Evolutionary conservation across 2,329 filamentous ascomycete species (phyloP).

Genomic region (Microdochium trichocladiopsis): DNA sequence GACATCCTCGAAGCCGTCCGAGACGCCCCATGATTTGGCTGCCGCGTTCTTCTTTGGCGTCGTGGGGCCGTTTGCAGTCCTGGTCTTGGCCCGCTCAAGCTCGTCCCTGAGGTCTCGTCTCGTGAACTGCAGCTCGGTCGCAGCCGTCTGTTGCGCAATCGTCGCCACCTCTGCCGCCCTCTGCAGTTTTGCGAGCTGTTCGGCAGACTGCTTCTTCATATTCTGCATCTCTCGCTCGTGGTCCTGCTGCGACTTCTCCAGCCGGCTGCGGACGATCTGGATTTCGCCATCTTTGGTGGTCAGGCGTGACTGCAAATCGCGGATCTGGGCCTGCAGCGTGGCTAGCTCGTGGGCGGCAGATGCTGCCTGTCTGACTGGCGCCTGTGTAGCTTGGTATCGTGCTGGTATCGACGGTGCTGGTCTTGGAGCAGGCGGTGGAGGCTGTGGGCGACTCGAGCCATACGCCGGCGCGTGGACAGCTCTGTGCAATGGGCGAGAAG

Average conservation of each 20-base stretch:
- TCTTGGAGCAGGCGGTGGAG: slow-evolving; percentile 10
- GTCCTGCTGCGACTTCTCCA: slow-evolving; percentile 52
- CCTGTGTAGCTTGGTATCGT: slow-evolving; percentile 26
- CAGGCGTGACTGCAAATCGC: slow-evolving; percentile 47
- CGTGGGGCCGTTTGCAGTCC: slow-evolving; percentile 27
- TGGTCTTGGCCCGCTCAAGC: slow-evolving; percentile 35
- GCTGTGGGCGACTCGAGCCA: slow-evolving; percentile 12
- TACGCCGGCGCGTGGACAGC: slow-evolving; percentile 6
- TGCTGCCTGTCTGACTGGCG: slow-evolving; percentile 9
- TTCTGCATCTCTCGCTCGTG: slow-evolving; percentile 56
- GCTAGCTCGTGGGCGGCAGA: slow-evolving; percentile 29
- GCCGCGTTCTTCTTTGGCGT: slow-evolving; percentile 56
- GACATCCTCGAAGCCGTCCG: slow-evolving; percentile 72
- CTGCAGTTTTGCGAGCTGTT: slow-evolving; percentile 57
- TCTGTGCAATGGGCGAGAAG: slow-evolving; percentile 9
- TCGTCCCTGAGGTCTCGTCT: slow-evolving; percentile 64
- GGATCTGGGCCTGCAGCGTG: slow-evolving; percentile 44
- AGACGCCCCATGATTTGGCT: slow-evolving; percentile 47
- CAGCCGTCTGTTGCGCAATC: slow-evolving; percentile 56
- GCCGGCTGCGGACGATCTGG: slow-evolving; percentile 66
- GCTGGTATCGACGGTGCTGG: slow-evolving; percentile 17
- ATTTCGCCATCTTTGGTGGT: slow-evolving; percentile 63
- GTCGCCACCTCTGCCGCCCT: slow-evolving; percentile 57
- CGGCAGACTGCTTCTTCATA: slow-evolving; percentile 55
- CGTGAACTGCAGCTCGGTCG: slow-evolving; percentile 66